phyloP scores from a whole-genome alignment of 306 rosid genomes.

The Dryas octopetala region DNA sequence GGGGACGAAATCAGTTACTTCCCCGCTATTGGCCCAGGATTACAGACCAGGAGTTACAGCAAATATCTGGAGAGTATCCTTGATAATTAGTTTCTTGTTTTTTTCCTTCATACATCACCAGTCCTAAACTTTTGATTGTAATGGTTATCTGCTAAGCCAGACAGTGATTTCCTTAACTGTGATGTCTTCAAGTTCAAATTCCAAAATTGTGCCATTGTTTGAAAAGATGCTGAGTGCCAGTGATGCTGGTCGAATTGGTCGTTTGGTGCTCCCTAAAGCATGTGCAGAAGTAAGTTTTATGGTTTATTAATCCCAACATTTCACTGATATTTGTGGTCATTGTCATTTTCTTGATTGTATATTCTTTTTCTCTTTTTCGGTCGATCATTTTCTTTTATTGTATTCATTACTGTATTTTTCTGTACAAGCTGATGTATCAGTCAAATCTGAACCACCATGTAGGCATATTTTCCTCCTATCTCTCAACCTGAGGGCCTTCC shows the following conservation, averaged over 20 bases:
- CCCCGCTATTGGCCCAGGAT: constrained; percentile 99
- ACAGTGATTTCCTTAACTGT: constrained; percentile 53
- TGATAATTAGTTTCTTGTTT: constrained; percentile 22
- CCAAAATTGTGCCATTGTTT: constrained; percentile 90
- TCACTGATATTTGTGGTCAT: constrained; percentile 15
- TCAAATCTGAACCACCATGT: constrained; percentile 42
- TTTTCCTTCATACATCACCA: constrained; percentile 1
- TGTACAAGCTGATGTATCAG: constrained; percentile 1
- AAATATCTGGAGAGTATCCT: constrained; percentile 99
- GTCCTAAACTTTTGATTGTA: constrained; percentile 3
- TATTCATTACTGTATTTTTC: background rate
- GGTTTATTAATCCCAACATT: constrained; percentile 12
- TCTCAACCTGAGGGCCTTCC: constrained; percentile 99
- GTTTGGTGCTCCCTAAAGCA: constrained; percentile 96
- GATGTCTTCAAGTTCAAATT: constrained; percentile 75
- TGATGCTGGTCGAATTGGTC: constrained; percentile 99
- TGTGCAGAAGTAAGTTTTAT: constrained; percentile 84
- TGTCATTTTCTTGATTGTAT: constrained; percentile 7
- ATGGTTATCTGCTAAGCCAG: constrained; percentile 16
- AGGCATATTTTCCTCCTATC: constrained; percentile 98
- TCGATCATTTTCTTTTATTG: constrained; percentile 5
- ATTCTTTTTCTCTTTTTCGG: too few species aligned
- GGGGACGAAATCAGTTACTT: constrained; percentile 96
- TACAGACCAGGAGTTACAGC: constrained; percentile 96
- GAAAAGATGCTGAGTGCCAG: constrained; percentile 99